Evolutionary conservation across 2,329 filamentous ascomycete species (phyloP).

Genomic region (Phaeoacremonium minimum): DNA sequence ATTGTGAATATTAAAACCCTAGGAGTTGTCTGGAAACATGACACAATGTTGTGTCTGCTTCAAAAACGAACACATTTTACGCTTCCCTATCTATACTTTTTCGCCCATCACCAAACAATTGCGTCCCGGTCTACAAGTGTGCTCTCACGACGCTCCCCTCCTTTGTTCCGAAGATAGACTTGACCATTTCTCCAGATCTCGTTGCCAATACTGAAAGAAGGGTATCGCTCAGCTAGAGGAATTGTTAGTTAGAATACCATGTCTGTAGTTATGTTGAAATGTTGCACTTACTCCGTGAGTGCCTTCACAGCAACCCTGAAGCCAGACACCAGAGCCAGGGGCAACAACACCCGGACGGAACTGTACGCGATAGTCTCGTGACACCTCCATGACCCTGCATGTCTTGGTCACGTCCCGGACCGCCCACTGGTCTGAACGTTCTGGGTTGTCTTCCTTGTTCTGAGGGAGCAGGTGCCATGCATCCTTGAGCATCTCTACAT

Average conservation of each 20-base stretch:
- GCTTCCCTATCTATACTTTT: too few relatives aligned
- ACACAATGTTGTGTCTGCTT: too few relatives aligned
- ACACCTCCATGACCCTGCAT: slow-evolving; percentile 57
- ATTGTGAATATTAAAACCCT: too few relatives aligned
- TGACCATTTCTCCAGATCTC: slow-evolving; percentile 72
- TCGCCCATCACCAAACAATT: too few relatives aligned
- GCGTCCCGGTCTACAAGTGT: too few relatives aligned
- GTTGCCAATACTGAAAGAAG: slow-evolving; percentile 74
- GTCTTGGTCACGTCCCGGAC: slow-evolving; percentile 7
- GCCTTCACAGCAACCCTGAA: slow-evolving; percentile 90
- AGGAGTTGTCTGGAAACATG: too few relatives aligned
- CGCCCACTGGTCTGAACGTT: slow-evolving; percentile 7
- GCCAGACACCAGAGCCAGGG: slow-evolving; percentile 75
- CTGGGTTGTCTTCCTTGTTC: slow-evolving; percentile 11
- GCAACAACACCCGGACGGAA: slow-evolving; percentile 66
- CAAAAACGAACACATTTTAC: too few relatives aligned
- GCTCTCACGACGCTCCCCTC: too few relatives aligned
- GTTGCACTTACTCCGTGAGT: slow-evolving; percentile 76
- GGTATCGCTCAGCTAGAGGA: slow-evolving; percentile 67
- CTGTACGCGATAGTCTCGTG: slow-evolving; percentile 73
- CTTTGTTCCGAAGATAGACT: slow-evolving; percentile 73
- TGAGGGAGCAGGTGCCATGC: slow-evolving; percentile 61
- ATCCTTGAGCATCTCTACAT: slow-evolving; percentile 70
- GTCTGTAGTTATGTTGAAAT: slow-evolving; percentile 1
- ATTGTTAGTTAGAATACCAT: slow-evolving; percentile 12